These are phyloP conservation scores for Saksenaea vasiformis DNA, from an alignment of 371 early-diverging fungal genomes.

Conservation along the genomic window DNA sequence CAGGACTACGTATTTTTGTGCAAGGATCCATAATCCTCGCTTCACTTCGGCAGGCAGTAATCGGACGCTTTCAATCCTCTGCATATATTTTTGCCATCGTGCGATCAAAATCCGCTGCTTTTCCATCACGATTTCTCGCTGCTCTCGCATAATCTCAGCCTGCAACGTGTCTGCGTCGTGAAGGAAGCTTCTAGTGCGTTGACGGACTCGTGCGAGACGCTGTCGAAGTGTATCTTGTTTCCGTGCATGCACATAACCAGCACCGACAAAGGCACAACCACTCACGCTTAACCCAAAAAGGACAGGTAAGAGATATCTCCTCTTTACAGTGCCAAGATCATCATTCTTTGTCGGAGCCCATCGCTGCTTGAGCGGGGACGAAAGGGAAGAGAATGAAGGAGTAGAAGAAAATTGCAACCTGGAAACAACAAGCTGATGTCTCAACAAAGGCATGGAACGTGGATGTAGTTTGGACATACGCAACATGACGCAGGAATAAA, in stretches of 20 bases:
- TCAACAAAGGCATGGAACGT: neutral
- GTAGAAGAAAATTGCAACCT: neutral
- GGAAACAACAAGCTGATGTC: neutral
- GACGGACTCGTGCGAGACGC: constrained; percentile 9
- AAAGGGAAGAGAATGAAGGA: neutral
- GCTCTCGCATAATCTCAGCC: constrained; percentile 9
- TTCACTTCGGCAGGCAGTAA: constrained; percentile 47
- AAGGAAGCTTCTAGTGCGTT: constrained; percentile 10
- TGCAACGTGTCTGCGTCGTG: neutral
- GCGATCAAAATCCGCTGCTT: constrained; percentile 13
- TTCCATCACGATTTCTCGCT: constrained; percentile 18
- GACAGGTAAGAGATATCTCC: constrained; percentile 22
- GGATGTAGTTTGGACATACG: neutral
- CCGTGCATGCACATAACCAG: constrained; percentile 22
- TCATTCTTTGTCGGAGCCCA: neutral
- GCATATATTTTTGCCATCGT: constrained; percentile 13
- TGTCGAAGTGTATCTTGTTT: constrained; percentile 31
- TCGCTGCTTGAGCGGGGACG: neutral
- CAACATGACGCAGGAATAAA: neutral
- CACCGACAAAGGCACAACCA: constrained; percentile 17
- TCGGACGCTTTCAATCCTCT: neutral
- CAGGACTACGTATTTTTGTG: constrained; percentile 42
- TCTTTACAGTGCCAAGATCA: neutral
- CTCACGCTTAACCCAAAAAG: constrained; percentile 16
- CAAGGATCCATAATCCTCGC: constrained; percentile 42